A percentile compares a stretch with the other conserved stretches of the same genome.
Conservation (phyloP, 768 basidiomycete genomes). For the Kwoniella dejecticola region DNA sequence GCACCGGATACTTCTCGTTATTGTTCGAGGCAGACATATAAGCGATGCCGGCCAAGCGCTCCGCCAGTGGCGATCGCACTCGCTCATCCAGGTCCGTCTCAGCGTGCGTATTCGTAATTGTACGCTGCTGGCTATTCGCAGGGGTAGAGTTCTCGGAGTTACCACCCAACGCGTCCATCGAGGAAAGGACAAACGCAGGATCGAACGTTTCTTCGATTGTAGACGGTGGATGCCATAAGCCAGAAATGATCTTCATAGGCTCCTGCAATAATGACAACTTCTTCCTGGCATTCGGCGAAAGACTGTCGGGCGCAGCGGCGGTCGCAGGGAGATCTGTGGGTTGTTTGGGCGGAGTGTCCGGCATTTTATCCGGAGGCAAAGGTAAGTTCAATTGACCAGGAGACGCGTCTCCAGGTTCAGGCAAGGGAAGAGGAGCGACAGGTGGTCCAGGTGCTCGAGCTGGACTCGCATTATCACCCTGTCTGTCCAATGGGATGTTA, state of each 20-base stretch:
- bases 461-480: not conserved
- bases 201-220: slow-evolving; percentile 29
- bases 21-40: too few relatives aligned
- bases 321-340: not conserved
- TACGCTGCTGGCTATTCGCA: too few relatives aligned
- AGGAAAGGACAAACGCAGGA: slow-evolving; percentile 27
- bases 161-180: slow-evolving; percentile 29
- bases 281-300: slow-evolving; percentile 13
- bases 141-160: not conserved
- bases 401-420: slow-evolving; percentile 18
- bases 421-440: slow-evolving; percentile 24
- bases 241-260: slow-evolving; percentile 33
- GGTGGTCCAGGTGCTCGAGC: slow-evolving; percentile 24
- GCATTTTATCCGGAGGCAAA: slow-evolving; percentile 42
- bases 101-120: too few relatives aligned
- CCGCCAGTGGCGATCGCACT: slow-evolving; percentile 15
- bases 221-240: slow-evolving; percentile 21
- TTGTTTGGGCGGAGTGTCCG: slow-evolving; percentile 25
- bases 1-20: too few relatives aligned
- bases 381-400: slow-evolving; percentile 24
- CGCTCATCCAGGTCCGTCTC: not conserved
- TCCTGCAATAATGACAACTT: slow-evolving; percentile 29
- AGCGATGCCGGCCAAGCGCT: slow-evolving; percentile 19
- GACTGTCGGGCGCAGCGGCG: not conserved
- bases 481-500: too few relatives aligned